Evolutionary conservation across 768 basidiomycete species (phyloP).

Genomic region (Mycena chlorophos): DNA sequence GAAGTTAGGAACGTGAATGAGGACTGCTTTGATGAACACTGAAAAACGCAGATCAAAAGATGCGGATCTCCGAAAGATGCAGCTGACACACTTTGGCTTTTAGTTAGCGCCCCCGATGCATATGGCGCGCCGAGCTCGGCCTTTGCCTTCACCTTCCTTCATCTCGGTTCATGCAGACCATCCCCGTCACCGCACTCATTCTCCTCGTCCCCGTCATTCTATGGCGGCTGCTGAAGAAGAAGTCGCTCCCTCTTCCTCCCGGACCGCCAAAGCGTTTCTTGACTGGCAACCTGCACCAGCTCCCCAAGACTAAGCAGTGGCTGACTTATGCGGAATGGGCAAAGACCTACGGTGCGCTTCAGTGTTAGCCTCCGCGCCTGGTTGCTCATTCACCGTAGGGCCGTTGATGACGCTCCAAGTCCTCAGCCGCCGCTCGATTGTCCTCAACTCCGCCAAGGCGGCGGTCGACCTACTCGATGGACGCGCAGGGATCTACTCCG

Average conservation of each 20-base stretch:
- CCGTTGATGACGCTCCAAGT: conserved; percentile 42
- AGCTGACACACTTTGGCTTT: no score
- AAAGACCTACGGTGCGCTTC: conserved; percentile 18
- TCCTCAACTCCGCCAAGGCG: conserved; percentile 46
- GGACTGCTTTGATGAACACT: no score
- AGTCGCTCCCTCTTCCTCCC: conserved; percentile 25
- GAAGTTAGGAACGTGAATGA: no score
- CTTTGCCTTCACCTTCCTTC: no score
- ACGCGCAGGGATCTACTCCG: conserved; percentile 50
- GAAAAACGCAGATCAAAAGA: no score
- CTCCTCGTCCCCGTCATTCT: not conserved
- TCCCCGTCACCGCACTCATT: not conserved
- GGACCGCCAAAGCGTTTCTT: conserved; percentile 27
- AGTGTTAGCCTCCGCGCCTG: not conserved
- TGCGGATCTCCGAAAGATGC: no score
- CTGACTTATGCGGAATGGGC: conserved; percentile 24
- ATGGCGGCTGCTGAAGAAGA: not conserved
- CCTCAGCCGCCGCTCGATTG: conserved; percentile 40
- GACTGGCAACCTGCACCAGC: conserved; percentile 29
- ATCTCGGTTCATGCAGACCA: conserved; percentile 1
- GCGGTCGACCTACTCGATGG: conserved; percentile 49
- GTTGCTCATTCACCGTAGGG: conserved; percentile 25
- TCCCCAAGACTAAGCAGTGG: conserved; percentile 24
- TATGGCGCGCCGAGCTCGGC: no score
- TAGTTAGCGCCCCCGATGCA: no score